Base-by-base conservation (phyloP, 257 asterid genomes). In the Solanum pennellii region DNA sequence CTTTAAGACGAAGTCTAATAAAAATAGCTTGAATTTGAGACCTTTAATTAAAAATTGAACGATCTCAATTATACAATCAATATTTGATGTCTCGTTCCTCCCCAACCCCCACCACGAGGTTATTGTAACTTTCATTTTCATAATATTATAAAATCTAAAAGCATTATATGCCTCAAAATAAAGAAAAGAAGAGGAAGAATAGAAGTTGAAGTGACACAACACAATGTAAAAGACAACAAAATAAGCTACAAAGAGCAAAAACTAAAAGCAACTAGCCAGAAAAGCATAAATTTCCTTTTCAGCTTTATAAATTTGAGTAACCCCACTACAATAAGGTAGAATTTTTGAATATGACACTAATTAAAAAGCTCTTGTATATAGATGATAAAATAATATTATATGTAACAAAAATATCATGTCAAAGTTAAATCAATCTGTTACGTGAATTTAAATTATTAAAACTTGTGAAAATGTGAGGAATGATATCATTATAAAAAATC, bases 251-350 rank as follows among this genome's bases (percentile, higher is more conserved):
- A n/a, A n/a, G 59, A 62, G 77, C 44, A 35, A 23, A 59, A 41
- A 83, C 9, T 2, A 75, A 85, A 31, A 66, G 33, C 27, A 20
- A 71, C 47, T 69, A 85, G 49, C 52, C 56, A 75, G 21, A 41
- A 42, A 23, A 42, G 23, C 15, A 29, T 9, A 21, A 76, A n/a
- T 12, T 13, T 42, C 60, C 60, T 76, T 76, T 76, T 76, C 83
- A 76, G 83, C 59, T 76, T 76, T 41, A 42, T 25, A 76, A 76
- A 76, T 42, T 41, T 75, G 83, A 39, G 83, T 75, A 47, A 31
- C 29, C 44, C 76, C 71, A 69, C 88, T 47, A 89, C 44, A 72
- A 68, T 52, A 82, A n/a, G 49, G 87, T 87, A 68, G 87, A 35
- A 37, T 74, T 60, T 35, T 75, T 41, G 56, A 33, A 13, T 47